Evolutionary conservation across 768 basidiomycete genomes (phyloP).

Genomic region (Kwoniella europaea): DNA sequence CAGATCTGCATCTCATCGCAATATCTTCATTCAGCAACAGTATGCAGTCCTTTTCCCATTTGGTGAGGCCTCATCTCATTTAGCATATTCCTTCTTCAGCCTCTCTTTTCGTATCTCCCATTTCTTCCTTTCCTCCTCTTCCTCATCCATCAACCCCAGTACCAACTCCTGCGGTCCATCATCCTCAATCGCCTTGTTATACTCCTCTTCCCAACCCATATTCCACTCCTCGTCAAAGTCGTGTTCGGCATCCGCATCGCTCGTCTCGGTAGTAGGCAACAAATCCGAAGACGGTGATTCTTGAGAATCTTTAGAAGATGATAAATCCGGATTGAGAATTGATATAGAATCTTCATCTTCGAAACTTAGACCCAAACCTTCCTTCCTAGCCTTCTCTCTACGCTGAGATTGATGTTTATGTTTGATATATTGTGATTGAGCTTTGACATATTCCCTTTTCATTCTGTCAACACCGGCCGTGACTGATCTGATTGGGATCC

Average conservation of each 20-base stretch:
- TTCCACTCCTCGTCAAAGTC: slow-evolving; percentile 37
- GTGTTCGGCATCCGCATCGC: slow-evolving; percentile 13
- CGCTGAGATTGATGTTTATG: slow-evolving; percentile 23
- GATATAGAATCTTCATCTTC: slow-evolving; percentile 41
- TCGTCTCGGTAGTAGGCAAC: slow-evolving; percentile 28
- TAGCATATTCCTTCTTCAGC: slow-evolving; percentile 19
- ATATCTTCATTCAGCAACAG: too few species aligned
- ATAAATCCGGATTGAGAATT: slow-evolving; percentile 34
- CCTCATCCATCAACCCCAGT: slow-evolving; percentile 56
- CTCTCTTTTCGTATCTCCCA: slow-evolving; percentile 23
- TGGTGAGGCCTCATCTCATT: background rate
- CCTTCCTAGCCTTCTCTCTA: slow-evolving; percentile 27
- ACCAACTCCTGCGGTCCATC: slow-evolving; percentile 57
- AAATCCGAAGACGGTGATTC: slow-evolving; percentile 30
- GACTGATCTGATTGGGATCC: slow-evolving; percentile 46
- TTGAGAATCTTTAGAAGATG: slow-evolving; percentile 25
- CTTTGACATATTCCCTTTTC: slow-evolving; percentile 43
- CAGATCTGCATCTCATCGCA: too few species aligned
- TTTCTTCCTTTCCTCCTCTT: slow-evolving; percentile 47
- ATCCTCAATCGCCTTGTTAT: slow-evolving; percentile 52
- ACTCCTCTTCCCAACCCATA: slow-evolving; percentile 52
- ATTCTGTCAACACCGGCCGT: slow-evolving; percentile 42
- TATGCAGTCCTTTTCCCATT: too few species aligned
- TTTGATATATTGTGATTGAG: slow-evolving; percentile 27
- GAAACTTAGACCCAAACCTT: slow-evolving; percentile 36